Percentiles rank a stretch among this genome's conserved stretches.
Conservation (phyloP, 208 protist genomes). For the Crithidia brevicula region DNA sequence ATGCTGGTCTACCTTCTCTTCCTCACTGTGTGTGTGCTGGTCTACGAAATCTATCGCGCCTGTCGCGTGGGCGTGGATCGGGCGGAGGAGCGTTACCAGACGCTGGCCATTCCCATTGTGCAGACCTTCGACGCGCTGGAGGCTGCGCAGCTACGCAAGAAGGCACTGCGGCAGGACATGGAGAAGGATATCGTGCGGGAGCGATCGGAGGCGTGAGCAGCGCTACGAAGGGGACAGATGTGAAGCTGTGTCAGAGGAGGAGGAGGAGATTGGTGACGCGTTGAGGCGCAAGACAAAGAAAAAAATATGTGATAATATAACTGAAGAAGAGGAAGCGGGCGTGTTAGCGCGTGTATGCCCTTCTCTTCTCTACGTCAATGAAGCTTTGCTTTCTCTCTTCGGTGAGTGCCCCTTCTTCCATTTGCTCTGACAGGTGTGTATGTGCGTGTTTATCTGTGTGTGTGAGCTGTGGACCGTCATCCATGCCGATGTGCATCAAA, state of each 20-base stretch:
- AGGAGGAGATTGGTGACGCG: not conserved
- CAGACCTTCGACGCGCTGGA: slow-evolving; percentile 85
- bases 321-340: too few species aligned
- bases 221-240: too few species aligned
- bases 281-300: too few species aligned
- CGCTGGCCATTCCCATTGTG: slow-evolving; percentile 75
- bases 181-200: slow-evolving; percentile 72
- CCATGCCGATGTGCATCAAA: too few species aligned
- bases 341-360: too few species aligned
- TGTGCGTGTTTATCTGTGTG: too few species aligned
- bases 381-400: too few species aligned
- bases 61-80: slow-evolving; percentile 81
- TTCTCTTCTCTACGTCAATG: too few species aligned
- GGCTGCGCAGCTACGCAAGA: slow-evolving; percentile 57
- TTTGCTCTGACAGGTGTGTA: too few species aligned
- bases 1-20: slow-evolving; percentile 79
- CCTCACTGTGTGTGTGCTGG: slow-evolving; percentile 58
- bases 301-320: too few species aligned
- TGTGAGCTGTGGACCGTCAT: too few species aligned
- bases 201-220: not conserved
- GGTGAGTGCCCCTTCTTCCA: not conserved
- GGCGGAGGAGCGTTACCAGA: slow-evolving; percentile 79
- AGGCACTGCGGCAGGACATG: slow-evolving; percentile 57
- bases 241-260: not conserved
- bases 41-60: slow-evolving; percentile 80